These are phyloP conservation scores for Trypanosoma cruzi DNA, from an alignment of 208 protist genomes.

Conservation along the genomic window DNA sequence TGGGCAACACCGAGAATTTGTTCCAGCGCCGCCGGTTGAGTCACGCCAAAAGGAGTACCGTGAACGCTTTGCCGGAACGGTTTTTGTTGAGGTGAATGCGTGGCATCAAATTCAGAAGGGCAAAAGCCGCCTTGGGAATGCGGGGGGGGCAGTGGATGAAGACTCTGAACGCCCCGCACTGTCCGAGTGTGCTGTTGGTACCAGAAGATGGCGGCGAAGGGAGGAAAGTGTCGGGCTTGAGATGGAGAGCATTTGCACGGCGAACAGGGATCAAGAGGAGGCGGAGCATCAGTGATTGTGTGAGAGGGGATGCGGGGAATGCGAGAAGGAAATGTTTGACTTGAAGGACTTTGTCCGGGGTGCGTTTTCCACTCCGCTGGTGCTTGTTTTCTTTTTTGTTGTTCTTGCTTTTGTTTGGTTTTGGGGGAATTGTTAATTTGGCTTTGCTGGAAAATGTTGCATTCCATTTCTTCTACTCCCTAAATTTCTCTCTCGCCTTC, in stretches of 20 bases:
- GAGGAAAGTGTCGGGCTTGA: constrained; percentile 5
- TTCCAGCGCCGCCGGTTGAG: constrained; percentile 3
- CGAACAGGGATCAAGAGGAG: background rate
- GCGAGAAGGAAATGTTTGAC: background rate
- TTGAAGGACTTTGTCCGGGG: background rate
- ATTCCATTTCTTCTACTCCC: background rate
- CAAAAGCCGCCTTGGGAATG: background rate
- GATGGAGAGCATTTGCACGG: constrained; percentile 7
- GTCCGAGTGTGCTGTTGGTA: background rate
- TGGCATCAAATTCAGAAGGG: constrained; percentile 1
- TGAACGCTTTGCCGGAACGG: constrained; percentile 10
- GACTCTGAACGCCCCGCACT: background rate
- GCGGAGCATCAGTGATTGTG: background rate
- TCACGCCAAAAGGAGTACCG: constrained; percentile 3
- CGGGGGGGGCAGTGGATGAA: constrained; percentile 9
- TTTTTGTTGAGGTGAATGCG: constrained; percentile 9
- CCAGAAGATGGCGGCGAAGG: background rate
- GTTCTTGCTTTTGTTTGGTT: no score
- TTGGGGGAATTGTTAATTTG: constrained; percentile 2
- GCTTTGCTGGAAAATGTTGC: background rate
- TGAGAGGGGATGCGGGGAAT: background rate
- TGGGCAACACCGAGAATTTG: background rate
- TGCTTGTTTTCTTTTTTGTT: constrained; percentile 2
- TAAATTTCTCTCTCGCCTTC: background rate
- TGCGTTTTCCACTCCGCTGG: background rate